Evolutionary conservation across 2,329 filamentous ascomycete genomes (phyloP).

Genomic region (Colletotrichum acutatum): DNA sequence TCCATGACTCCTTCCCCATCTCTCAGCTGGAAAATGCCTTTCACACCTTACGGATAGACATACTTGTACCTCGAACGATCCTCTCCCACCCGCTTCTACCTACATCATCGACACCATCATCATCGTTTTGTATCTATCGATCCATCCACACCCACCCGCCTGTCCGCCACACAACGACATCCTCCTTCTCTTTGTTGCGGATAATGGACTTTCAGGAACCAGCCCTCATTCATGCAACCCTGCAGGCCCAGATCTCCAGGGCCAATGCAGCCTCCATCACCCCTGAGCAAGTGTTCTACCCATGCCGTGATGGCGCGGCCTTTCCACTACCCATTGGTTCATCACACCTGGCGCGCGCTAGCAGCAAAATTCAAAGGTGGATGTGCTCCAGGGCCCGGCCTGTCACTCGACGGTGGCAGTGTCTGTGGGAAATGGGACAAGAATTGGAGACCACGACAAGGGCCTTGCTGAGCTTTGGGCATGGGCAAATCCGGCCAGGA

Average conservation of each 20-base stretch:
- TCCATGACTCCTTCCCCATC: not conserved
- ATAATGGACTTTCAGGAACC: not conserved
- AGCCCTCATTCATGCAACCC: not conserved
- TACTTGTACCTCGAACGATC: too few species aligned
- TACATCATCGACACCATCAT: not conserved
- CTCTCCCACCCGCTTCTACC: too few species aligned
- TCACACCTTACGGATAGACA: too few species aligned
- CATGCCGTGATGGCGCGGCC: constrained; percentile 31
- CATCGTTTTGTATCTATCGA: not conserved
- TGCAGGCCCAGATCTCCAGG: constrained; percentile 14
- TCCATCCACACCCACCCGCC: not conserved
- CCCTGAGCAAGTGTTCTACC: constrained; percentile 25
- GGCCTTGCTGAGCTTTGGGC: constrained; percentile 3
- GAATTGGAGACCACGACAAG: constrained; percentile 11
- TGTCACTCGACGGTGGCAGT: constrained; percentile 33
- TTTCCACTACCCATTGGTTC: constrained; percentile 21
- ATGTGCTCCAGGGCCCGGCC: constrained; percentile 26
- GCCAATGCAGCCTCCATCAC: constrained; percentile 7
- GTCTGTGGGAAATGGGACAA: constrained; percentile 29
- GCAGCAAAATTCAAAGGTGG: constrained; percentile 30
- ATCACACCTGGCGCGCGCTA: constrained; percentile 29
- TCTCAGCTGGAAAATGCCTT: not conserved
- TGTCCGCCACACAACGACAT: not conserved
- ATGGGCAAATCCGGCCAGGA: constrained; percentile 8
- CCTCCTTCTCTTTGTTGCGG: not conserved